Evolutionary conservation across 2,329 filamentous ascomycete genomes (phyloP).

Genomic region (Huntiella moniliformis): DNA sequence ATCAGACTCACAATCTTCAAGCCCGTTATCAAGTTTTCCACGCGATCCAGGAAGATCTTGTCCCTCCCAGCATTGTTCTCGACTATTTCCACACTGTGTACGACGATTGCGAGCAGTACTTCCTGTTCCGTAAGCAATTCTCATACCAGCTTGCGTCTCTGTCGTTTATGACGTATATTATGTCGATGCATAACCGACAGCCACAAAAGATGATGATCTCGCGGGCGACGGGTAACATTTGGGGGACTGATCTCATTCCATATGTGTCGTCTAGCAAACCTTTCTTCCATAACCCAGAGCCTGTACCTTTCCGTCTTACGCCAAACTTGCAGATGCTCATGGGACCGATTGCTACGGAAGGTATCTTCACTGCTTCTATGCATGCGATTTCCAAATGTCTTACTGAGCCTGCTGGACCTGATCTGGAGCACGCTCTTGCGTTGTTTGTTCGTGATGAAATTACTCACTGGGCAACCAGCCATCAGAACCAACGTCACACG

Average conservation of each 20-base stretch:
- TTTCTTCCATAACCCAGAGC: slow-evolving; percentile 85
- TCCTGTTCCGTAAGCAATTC: slow-evolving; percentile 95
- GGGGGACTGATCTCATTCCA: slow-evolving; percentile 87
- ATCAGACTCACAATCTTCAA: slow-evolving; percentile 43
- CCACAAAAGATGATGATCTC: slow-evolving; percentile 91
- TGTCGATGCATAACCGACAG: slow-evolving; percentile 92
- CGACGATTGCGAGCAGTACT: slow-evolving; percentile 83
- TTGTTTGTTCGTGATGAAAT: slow-evolving; percentile 96
- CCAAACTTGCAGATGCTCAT: slow-evolving; percentile 92
- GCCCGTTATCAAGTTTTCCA: slow-evolving; percentile 82
- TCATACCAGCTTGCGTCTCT: slow-evolving; percentile 86
- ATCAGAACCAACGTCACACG: slow-evolving; percentile 33
- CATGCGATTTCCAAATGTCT: slow-evolving; percentile 94
- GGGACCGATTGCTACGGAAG: slow-evolving; percentile 88
- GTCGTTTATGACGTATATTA: slow-evolving; percentile 96
- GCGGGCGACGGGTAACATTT: slow-evolving; percentile 74
- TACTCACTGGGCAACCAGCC: slow-evolving; percentile 84
- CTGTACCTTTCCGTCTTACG: slow-evolving; percentile 90
- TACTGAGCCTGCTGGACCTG: slow-evolving; percentile 59
- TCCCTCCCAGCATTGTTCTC: slow-evolving; percentile 62
- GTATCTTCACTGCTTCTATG: slow-evolving; percentile 83
- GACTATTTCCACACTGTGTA: slow-evolving; percentile 82
- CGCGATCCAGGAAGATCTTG: slow-evolving; percentile 85
- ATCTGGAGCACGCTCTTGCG: slow-evolving; percentile 86
- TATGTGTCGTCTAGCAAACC: slow-evolving; percentile 71